Conservation (phyloP, 1,139 yeast genomes). For the Nakaseomyces sp. region DNA sequence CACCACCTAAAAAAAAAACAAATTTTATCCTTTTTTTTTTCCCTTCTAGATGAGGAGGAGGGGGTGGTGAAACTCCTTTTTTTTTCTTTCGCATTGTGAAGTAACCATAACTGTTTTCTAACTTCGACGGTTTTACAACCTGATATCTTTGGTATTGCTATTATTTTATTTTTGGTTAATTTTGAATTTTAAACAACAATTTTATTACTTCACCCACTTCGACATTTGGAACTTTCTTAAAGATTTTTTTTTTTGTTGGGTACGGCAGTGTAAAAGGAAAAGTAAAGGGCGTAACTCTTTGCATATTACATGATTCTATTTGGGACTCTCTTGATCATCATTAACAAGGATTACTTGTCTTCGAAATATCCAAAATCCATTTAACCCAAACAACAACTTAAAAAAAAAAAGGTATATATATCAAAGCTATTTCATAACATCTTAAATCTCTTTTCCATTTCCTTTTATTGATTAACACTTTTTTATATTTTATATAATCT, state of each 20-base stretch:
- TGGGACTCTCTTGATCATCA: neutral
- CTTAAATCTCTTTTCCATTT: neutral
- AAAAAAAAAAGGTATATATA: constrained; percentile 4
- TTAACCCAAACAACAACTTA: too few relatives aligned
- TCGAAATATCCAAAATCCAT: constrained; percentile 1
- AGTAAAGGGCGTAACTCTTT: constrained; percentile 2
- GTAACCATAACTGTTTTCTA: neutral
- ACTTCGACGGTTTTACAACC: neutral
- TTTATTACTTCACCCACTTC: constrained; percentile 2
- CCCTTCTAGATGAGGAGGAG: too few relatives aligned
- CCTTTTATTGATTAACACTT: neutral
- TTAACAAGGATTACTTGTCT: neutral
- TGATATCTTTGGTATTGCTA: too few relatives aligned
- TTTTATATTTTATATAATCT: constrained; percentile 1
- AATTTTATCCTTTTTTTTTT: neutral
- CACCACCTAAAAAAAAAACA: neutral
- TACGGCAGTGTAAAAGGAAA: constrained; percentile 1
- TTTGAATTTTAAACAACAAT: neutral
- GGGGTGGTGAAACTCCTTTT: neutral
- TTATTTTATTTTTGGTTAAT: too few relatives aligned
- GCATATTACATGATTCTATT: constrained; percentile 5
- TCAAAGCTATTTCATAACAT: neutral
- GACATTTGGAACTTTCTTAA: neutral
- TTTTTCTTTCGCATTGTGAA: too few relatives aligned
- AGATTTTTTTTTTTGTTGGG: neutral